Evolutionary conservation across 2,329 filamentous ascomycete genomes (phyloP), one percentile per base, ranked within the genome.

Genomic region (Bipolaris sorokiniana): DNA sequence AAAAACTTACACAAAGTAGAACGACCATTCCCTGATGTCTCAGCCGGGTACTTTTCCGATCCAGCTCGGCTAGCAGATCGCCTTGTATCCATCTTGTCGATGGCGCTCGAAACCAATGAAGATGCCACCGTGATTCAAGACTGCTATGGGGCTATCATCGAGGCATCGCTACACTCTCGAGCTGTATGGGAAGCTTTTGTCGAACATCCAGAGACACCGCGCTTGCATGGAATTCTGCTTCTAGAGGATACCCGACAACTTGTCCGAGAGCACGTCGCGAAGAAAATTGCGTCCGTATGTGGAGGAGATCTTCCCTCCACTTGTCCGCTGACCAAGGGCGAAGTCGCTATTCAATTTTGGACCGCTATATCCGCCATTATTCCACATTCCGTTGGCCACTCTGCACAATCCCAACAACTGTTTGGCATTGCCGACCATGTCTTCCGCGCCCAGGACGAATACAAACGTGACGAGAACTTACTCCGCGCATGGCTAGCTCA

Each of bases 281-380:
- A 58, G 33, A 67, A 68, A 37, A 74, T 77, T 28, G 68, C 71
- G 18, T 76, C 72, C 5, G 64, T 76, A 15, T 77, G 73, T 54
- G 70, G 70, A 15, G 72, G 72, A 22, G 67, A 69, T 48, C 65
- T 76, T 38, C 70, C 73, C n/a, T 71, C 63, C 1, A 72, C 67
- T 5, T 75, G 70, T 36, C 66, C 70, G 15, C 62, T 74, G 23
- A 66, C 53, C 28, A 56, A 62, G 47, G 63, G 51, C 18, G 75
- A 76, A 9, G 67, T 75, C n/a, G 67, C 70, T 20, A 53, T 59
- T 4, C 69, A 67, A 38, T 77, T 75, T 48, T 78, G 76, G 76
- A 42, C 36, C 1, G 58, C 69, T 31, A 67, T 78, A 26, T 75
- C 68, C 6, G 47, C 50, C 1, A 66, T 77, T 10, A 47, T 78